Conservation (phyloP, 2,329 filamentous ascomycete genomes). For the Kalmusia sp. region DNA sequence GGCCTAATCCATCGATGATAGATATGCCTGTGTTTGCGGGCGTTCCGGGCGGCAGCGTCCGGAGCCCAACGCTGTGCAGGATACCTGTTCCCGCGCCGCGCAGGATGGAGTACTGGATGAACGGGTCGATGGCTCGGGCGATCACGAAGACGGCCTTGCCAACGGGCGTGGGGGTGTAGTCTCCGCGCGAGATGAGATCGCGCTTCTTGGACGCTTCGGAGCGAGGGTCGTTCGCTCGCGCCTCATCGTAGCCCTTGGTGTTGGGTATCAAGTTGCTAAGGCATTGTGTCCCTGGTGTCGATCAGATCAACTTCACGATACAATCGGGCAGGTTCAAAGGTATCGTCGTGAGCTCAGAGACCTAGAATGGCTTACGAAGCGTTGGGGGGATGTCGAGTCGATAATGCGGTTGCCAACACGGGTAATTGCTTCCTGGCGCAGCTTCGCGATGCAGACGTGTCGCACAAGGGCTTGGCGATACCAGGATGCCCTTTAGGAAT, state of each 20-base stretch:
- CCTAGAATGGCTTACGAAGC: too few relatives aligned
- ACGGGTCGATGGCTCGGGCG: slow-evolving; percentile 55
- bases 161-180: slow-evolving; percentile 47
- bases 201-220: slow-evolving; percentile 36
- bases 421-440: too few relatives aligned
- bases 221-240: slow-evolving; percentile 32
- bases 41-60: slow-evolving; percentile 51
- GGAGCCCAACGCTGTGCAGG: slow-evolving; percentile 56
- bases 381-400: too few relatives aligned
- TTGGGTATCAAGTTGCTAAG: slow-evolving; percentile 2
- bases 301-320: too few relatives aligned
- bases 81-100: slow-evolving; percentile 50
- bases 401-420: too few relatives aligned
- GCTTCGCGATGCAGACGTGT: too few relatives aligned
- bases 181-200: slow-evolving; percentile 51
- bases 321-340: too few relatives aligned
- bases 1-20: slow-evolving; percentile 51
- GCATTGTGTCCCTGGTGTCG: not conserved
- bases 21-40: slow-evolving; percentile 49
- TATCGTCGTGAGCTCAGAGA: too few relatives aligned
- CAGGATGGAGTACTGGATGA: slow-evolving; percentile 60
- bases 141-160: slow-evolving; percentile 54
- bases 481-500: too few relatives aligned
- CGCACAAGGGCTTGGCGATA: too few relatives aligned
- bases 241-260: slow-evolving; percentile 5